Conservation (phyloP, 148 eudicot genomes). For the Cornus florida region DNA sequence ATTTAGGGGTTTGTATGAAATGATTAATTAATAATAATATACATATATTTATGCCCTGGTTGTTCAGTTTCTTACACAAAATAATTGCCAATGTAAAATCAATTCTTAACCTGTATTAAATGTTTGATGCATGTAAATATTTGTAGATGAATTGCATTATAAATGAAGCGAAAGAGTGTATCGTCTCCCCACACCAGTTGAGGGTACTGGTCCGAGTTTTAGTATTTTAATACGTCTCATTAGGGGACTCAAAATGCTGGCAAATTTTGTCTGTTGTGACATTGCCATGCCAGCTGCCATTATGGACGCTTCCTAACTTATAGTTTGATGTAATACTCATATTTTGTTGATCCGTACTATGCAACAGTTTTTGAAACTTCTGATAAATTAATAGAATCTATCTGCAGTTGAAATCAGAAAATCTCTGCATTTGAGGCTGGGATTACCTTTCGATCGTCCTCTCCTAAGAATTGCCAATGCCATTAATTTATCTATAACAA, state of each 20-base stretch:
- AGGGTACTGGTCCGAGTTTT: not conserved
- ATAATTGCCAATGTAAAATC: not conserved
- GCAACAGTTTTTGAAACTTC: conserved; percentile 1
- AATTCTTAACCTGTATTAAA: not conserved
- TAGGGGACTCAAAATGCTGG: not conserved
- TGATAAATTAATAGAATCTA: not conserved
- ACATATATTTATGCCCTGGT: not conserved
- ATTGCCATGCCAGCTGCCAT: not conserved
- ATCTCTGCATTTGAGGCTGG: conserved; percentile 84
- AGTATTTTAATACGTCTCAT: not conserved
- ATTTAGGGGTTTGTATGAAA: not conserved
- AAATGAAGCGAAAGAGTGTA: not conserved
- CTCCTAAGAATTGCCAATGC: conserved; percentile 87
- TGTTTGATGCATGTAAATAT: not conserved
- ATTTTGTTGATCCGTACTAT: not conserved
- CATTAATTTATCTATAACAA: conserved; percentile 46
- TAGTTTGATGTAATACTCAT: not conserved
- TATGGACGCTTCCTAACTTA: not conserved
- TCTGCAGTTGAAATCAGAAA: conserved; percentile 80
- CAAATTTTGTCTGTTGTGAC: not conserved
- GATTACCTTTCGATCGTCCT: conserved; percentile 92
- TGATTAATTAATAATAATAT: too few species aligned
- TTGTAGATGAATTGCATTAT: not conserved
- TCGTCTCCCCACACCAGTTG: not conserved
- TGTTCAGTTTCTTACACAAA: not conserved